These are phyloP conservation scores for Carex arenaria DNA, from an alignment of 202 grass and related monocot genomes.

Conservation along the genomic window DNA sequence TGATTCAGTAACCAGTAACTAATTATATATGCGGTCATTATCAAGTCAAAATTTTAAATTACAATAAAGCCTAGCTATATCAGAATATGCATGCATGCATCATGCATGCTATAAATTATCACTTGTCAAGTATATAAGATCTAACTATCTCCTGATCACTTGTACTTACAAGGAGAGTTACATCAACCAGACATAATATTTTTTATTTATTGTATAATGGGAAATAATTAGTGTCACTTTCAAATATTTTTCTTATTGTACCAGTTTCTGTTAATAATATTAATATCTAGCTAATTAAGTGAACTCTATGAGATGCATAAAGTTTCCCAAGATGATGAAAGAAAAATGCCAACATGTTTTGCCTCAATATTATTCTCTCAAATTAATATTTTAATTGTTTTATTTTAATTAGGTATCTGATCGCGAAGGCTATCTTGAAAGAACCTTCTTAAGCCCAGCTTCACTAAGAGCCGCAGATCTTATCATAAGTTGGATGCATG, in stretches of 20 bases:
- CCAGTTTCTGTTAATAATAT: too few species aligned
- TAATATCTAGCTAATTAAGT: too few species aligned
- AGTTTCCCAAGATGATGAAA: neutral
- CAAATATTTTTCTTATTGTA: too few species aligned
- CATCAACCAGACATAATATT: neutral
- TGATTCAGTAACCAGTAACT: neutral
- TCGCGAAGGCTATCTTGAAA: constrained; percentile 78
- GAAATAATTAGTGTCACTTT: neutral
- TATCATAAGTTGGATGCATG: constrained; percentile 88
- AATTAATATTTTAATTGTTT: neutral
- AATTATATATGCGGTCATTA: neutral
- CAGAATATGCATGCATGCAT: neutral
- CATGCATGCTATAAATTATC: constrained; percentile 7
- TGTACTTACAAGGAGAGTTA: neutral
- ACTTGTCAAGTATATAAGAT: neutral
- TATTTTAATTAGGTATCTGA: constrained; percentile 66
- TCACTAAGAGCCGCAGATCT: constrained; percentile 54
- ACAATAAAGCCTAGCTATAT: neutral
- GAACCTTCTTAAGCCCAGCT: constrained; percentile 89
- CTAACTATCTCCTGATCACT: neutral
- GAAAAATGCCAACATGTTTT: too few species aligned
- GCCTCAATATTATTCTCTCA: neutral
- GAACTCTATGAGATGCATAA: neutral
- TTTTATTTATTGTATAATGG: neutral
- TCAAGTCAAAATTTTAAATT: neutral